A percentile compares a stretch with the other conserved stretches of the same genome.
Conservation (phyloP, 148 eudicot genomes). For the Chenopodium quinoa region DNA sequence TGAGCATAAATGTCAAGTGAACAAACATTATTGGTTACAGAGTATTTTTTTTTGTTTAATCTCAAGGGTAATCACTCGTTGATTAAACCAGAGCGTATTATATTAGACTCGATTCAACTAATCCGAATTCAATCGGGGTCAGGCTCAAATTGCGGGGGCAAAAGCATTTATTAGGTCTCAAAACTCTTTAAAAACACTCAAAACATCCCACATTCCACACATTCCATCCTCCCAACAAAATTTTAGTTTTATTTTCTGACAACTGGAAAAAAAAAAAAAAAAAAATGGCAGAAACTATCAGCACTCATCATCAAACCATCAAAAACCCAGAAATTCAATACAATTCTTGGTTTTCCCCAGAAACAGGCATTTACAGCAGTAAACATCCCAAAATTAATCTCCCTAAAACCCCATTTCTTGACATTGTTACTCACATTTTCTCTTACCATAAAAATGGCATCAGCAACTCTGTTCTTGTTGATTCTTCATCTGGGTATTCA, state of each 20-base stretch:
- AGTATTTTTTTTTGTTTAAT: no score
- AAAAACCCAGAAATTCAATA: constrained; percentile 15
- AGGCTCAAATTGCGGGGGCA: no score
- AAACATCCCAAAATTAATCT: constrained; percentile 48
- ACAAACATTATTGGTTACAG: no score
- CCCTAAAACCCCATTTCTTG: constrained; percentile 63
- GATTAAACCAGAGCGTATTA: no score
- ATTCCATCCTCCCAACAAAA: background rate
- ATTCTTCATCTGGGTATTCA: constrained; percentile 59
- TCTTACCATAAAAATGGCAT: constrained; percentile 51
- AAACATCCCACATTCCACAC: background rate
- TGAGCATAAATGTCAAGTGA: no score
- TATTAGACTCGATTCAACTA: background rate
- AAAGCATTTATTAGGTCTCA: no score
- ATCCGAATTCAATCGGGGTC: no score
- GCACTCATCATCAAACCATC: constrained; percentile 5
- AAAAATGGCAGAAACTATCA: constrained; percentile 27
- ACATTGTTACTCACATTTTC: constrained; percentile 70
- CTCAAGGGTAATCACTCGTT: no score
- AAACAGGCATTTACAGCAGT: constrained; percentile 71
- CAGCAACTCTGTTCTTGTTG: constrained; percentile 46
- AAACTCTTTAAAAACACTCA: background rate
- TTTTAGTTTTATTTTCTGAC: background rate
- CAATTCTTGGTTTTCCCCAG: constrained; percentile 41
- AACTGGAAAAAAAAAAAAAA: background rate